These are phyloP conservation scores for Halteria grandinella DNA, from an alignment of 73 alveolate genomes.

Conservation along the genomic window DNA sequence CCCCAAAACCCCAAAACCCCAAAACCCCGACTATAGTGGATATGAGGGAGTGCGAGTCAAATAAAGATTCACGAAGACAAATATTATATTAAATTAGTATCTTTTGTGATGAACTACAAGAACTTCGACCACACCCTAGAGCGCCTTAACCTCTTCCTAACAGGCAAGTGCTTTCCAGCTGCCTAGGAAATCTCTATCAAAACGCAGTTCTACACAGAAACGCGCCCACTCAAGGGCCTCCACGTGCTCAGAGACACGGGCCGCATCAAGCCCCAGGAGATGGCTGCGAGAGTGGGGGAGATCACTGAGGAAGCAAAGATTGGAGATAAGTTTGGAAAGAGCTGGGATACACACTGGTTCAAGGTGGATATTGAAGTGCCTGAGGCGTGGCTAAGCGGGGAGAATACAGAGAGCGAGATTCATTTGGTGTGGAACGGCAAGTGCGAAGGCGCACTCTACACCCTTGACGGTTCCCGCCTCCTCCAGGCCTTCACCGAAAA, in stretches of 20 bases:
- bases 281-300: conserved; percentile 22
- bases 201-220: conserved; percentile 23
- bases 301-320: conserved; percentile 43
- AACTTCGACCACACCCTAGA: conserved; percentile 45
- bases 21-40: not conserved
- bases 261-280: conserved; percentile 13
- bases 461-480: conserved; percentile 23
- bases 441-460: conserved; percentile 65
- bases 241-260: conserved; percentile 52
- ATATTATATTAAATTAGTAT: not conserved
- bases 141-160: conserved; percentile 33
- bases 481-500: conserved; percentile 55
- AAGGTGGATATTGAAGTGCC: conserved; percentile 45
- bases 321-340: conserved; percentile 58
- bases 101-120: conserved; percentile 30
- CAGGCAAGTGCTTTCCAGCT: conserved; percentile 16
- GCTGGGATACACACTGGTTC: conserved; percentile 66
- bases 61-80: not conserved
- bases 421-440: conserved; percentile 63
- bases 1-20: conserved; percentile 1
- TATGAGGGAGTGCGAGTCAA: not conserved
- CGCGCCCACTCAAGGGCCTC: conserved; percentile 2
- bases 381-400: conserved; percentile 37
- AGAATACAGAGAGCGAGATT: conserved; percentile 38
- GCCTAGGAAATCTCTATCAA: conserved; percentile 13